Evolutionary conservation across 2,329 filamentous ascomycete genomes (phyloP).

Genomic region (Juglanconis sp.): DNA sequence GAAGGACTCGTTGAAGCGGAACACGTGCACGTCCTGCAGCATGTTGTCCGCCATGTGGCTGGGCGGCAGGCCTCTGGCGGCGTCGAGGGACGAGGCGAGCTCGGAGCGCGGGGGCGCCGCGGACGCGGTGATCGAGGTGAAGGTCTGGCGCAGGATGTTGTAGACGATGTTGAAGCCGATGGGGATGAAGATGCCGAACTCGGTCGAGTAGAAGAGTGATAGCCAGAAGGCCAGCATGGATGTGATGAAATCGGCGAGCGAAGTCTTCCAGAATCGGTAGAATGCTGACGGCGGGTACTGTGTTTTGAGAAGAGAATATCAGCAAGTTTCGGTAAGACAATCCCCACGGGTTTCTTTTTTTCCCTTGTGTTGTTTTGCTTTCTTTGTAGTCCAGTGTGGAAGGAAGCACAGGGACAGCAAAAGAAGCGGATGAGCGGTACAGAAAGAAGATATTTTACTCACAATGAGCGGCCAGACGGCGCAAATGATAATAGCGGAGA

Average conservation of each 20-base stretch:
- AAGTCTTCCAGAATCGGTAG: conserved; percentile 61
- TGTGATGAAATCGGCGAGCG: conserved; percentile 61
- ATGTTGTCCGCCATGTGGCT: conserved; percentile 30
- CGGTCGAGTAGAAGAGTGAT: conserved; percentile 58
- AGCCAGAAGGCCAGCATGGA: conserved; percentile 64
- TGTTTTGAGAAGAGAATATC: background rate
- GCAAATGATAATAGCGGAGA: conserved; percentile 65
- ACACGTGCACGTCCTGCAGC: conserved; percentile 47
- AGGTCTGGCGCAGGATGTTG: conserved; percentile 56
- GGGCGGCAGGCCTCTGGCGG: conserved; percentile 21
- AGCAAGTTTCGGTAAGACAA: no score
- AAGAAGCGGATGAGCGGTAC: no score
- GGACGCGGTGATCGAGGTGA: conserved; percentile 39
- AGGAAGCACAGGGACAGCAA: no score
- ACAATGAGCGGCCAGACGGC: conserved; percentile 59
- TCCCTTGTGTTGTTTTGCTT: no score
- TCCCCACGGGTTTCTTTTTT: no score
- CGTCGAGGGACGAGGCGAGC: conserved; percentile 25
- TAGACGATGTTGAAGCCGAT: conserved; percentile 64
- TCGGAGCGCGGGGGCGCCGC: conserved; percentile 27
- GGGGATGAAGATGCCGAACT: conserved; percentile 56
- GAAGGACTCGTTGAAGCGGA: conserved; percentile 54
- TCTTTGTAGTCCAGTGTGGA: no score
- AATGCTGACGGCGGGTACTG: conserved; percentile 53
- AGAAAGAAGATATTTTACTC: background rate